Percentiles rank a stretch among this genome's conserved stretches.
These are phyloP conservation scores for Blastomyces percursus DNA, from an alignment of 2,329 filamentous ascomycete species.

Conservation along the genomic window DNA sequence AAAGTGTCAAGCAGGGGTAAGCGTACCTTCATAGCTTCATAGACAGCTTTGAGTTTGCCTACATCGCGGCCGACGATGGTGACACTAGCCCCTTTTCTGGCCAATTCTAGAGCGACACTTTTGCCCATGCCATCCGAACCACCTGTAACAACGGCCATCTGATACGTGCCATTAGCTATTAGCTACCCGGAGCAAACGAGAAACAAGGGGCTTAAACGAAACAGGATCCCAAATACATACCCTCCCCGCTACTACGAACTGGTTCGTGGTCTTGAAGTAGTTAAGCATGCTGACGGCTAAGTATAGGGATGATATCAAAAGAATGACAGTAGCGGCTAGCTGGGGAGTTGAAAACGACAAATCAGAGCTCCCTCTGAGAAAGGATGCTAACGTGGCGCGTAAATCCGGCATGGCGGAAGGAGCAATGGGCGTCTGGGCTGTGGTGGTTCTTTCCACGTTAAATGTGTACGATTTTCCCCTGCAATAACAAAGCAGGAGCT, in stretches of 20 bases:
- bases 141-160: constrained; percentile 85
- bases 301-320: constrained; percentile 23
- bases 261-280: constrained; percentile 45
- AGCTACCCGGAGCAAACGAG: constrained; percentile 5
- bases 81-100: constrained; percentile 73
- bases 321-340: constrained; percentile 7
- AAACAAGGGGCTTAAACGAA: not conserved
- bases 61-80: constrained; percentile 72
- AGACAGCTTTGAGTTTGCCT: constrained; percentile 59
- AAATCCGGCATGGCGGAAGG: not conserved
- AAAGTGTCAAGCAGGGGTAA: not conserved
- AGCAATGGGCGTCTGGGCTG: not conserved
- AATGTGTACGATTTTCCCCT: not conserved
- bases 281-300: constrained; percentile 31
- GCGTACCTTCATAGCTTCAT: constrained; percentile 54
- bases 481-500: not conserved
- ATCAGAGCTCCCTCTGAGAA: not conserved
- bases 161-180: constrained; percentile 3
- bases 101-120: constrained; percentile 60
- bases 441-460: not conserved
- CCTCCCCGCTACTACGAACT: constrained; percentile 75
- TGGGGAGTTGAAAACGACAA: constrained; percentile 13
- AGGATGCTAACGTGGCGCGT: not conserved
- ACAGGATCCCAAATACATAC: constrained; percentile 37
- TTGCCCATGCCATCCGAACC: constrained; percentile 89